Conservation (phyloP, 1,139 yeast species). For the Sugiyamaella sp. region DNA sequence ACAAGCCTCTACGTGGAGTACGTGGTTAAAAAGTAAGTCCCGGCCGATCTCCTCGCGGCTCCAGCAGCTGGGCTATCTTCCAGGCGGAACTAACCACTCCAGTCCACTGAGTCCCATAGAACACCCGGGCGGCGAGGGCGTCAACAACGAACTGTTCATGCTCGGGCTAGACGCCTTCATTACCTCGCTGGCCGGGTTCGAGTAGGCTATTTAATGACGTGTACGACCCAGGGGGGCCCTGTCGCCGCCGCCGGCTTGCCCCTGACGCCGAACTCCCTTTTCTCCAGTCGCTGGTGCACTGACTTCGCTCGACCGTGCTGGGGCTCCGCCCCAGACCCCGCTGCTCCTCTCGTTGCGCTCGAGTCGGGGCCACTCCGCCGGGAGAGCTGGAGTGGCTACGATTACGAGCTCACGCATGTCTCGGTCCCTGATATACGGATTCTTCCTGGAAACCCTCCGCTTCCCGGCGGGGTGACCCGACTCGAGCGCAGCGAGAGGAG, state of each 20-base stretch:
- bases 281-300: too few relatives aligned
- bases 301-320: too few relatives aligned
- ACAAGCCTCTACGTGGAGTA: conserved; percentile 65
- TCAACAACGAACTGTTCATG: conserved; percentile 46
- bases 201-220: conserved; percentile 17
- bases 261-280: too few relatives aligned
- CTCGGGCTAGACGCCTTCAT: conserved; percentile 46
- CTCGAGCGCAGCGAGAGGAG: conserved; percentile 2
- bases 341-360: neutral
- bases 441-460: too few relatives aligned
- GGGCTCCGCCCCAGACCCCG: conserved; percentile 5
- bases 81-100: conserved; percentile 9
- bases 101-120: conserved; percentile 45
- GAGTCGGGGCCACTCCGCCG: too few relatives aligned
- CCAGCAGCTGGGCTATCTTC: too few relatives aligned
- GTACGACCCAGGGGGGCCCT: neutral
- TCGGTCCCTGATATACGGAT: too few relatives aligned
- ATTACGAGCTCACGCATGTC: too few relatives aligned
- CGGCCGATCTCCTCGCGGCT: too few relatives aligned
- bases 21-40: conserved; percentile 61
- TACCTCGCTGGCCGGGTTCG: conserved; percentile 43
- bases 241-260: neutral
- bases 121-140: conserved; percentile 41
- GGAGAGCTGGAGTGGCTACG: too few relatives aligned
- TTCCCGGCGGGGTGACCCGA: too few relatives aligned